These are phyloP conservation scores for Suaeda aralocaspica DNA, from an alignment of 148 eudicot genomes.

Conservation along the genomic window DNA sequence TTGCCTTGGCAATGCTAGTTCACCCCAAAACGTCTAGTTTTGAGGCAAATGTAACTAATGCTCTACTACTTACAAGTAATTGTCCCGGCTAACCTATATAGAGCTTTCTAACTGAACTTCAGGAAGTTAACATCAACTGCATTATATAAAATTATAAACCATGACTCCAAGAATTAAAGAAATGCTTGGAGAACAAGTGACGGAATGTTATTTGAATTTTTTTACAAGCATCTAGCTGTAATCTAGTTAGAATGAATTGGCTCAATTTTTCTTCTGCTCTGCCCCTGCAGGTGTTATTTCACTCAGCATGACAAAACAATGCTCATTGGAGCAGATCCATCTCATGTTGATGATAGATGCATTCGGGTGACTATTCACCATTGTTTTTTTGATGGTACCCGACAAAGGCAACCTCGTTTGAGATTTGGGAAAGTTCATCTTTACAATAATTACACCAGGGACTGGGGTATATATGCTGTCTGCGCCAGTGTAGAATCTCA, in stretches of 20 bases:
- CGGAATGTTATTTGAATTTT: neutral
- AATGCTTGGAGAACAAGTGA: neutral
- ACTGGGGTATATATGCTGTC: constrained; percentile 92
- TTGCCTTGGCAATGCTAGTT: too few relatives aligned
- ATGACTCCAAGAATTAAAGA: too few relatives aligned
- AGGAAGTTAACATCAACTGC: neutral
- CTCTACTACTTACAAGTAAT: too few relatives aligned
- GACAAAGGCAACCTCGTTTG: constrained; percentile 89
- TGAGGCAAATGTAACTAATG: too few relatives aligned
- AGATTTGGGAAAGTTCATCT: constrained; percentile 89
- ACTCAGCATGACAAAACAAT: constrained; percentile 79
- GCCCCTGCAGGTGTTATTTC: constrained; percentile 64
- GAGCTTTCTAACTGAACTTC: neutral
- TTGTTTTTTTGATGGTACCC: constrained; percentile 85
- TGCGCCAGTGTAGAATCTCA: constrained; percentile 92
- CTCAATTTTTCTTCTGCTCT: constrained; percentile 2
- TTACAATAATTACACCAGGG: constrained; percentile 83
- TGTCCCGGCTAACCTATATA: too few relatives aligned
- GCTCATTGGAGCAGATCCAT: constrained; percentile 86
- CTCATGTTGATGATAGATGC: constrained; percentile 66
- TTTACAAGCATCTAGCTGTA: too few relatives aligned
- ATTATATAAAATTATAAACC: neutral
- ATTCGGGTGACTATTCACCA: constrained; percentile 85
- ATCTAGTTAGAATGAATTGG: too few relatives aligned
- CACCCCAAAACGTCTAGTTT: too few relatives aligned